Conservation (phyloP, 2,329 filamentous ascomycete species). For the Coniella lustricola region DNA sequence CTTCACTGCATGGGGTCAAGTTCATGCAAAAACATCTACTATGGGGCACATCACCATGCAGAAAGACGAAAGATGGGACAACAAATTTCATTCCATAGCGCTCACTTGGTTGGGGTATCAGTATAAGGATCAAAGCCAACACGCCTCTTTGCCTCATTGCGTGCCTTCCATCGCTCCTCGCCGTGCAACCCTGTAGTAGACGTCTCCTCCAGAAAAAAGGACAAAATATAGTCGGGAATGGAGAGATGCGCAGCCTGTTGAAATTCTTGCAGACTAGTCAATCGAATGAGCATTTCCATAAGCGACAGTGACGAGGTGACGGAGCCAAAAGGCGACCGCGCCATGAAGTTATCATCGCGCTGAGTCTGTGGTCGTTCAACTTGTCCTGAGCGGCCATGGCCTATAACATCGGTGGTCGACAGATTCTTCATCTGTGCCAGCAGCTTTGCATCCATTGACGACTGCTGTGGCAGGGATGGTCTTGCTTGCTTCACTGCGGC, state of each 20-base stretch:
- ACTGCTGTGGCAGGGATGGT: slow-evolving; percentile 14
- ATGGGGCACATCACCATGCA: not conserved
- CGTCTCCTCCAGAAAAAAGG: slow-evolving; percentile 70
- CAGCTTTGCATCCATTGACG: slow-evolving; percentile 32
- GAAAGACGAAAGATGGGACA: not conserved
- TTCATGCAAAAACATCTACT: not conserved
- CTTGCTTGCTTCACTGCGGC: slow-evolving; percentile 3
- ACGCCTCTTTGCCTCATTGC: slow-evolving; percentile 38
- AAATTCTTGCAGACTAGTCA: slow-evolving; percentile 84
- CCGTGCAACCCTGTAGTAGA: slow-evolving; percentile 45
- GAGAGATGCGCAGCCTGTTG: slow-evolving; percentile 84
- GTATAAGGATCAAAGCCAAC: slow-evolving; percentile 53
- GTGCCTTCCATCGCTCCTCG: slow-evolving; percentile 36
- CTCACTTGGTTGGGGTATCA: slow-evolving; percentile 31
- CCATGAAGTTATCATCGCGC: slow-evolving; percentile 26
- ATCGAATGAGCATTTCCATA: slow-evolving; percentile 79
- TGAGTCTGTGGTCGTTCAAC: slow-evolving; percentile 5
- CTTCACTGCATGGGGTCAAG: no score
- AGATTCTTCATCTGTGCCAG: slow-evolving; percentile 34
- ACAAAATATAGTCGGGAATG: slow-evolving; percentile 81
- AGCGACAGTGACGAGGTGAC: slow-evolving; percentile 60
- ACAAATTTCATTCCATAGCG: not conserved
- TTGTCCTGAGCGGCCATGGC: slow-evolving; percentile 3
- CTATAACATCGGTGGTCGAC: slow-evolving; percentile 7
- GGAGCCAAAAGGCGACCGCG: slow-evolving; percentile 42